phyloP scores from a whole-genome alignment of 2,329 filamentous ascomycete genomes.

The Ambrosiella cleistominuta region DNA sequence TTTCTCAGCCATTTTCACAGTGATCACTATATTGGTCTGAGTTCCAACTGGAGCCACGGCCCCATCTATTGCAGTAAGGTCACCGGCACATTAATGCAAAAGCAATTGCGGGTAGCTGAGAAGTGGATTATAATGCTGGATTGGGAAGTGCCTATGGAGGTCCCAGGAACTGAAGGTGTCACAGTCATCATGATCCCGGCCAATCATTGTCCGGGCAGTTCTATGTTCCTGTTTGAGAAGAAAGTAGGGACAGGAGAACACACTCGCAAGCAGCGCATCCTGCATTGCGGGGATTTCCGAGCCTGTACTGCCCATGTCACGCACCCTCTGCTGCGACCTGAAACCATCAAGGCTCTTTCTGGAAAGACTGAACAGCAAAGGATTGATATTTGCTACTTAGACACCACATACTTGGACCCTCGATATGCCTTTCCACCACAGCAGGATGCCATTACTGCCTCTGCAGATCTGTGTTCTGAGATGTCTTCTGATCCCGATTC shows the following conservation, averaged over 20 bases:
- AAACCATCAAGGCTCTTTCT: conserved; percentile 50
- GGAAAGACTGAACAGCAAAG: conserved; percentile 64
- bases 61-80: conserved; percentile 93
- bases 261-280: conserved; percentile 52
- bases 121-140: conserved; percentile 74
- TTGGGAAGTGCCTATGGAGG: conserved; percentile 62
- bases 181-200: conserved; percentile 87
- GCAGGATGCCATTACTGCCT: conserved; percentile 69
- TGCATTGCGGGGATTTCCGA: conserved; percentile 92
- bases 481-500: conserved; percentile 46
- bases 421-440: conserved; percentile 90
- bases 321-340: conserved; percentile 66
- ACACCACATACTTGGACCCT: conserved; percentile 92
- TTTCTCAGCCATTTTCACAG: conserved; percentile 97
- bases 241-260: conserved; percentile 40
- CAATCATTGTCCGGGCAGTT: conserved; percentile 92
- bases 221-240: conserved; percentile 85
- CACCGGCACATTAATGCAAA: conserved; percentile 74
- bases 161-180: conserved; percentile 68
- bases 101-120: conserved; percentile 68
- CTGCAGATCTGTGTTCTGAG: conserved; percentile 70
- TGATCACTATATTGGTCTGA: conserved; percentile 88
- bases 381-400: conserved; percentile 89
- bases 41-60: conserved; percentile 74
- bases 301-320: conserved; percentile 70